Evolutionary conservation across 805 yeast genomes (phyloP), one percentile per base, ranked within the genome.

Genomic region (Wickerhamiella australiensis): DNA sequence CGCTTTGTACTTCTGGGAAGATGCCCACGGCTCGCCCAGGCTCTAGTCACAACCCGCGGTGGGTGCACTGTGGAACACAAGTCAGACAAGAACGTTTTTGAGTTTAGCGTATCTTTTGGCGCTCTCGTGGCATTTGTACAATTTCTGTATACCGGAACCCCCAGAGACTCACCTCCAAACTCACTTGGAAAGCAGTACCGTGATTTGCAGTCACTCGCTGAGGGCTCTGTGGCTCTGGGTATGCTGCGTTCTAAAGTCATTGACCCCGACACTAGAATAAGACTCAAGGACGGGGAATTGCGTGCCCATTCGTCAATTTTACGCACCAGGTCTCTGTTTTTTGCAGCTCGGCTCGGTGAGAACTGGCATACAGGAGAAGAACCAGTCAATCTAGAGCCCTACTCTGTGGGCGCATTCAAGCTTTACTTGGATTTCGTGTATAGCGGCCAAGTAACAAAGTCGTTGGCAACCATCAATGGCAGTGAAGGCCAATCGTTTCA

Each of bases 1-100:
- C 7, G 31, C 1, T 53, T 56, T 1, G 46, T 56, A 6, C 36
- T 57, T 12, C 48, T 42, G 11, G 59, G 55, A 12, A 48, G 60
- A 8, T 56, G 58, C 46, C 58, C 60, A 5, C 41, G 51, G 1
- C 40, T 57, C 3, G 42, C 46, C 18, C 41, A 42, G 4, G 15
- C 38, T 12, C 38, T 47, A 8, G 49, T 51, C 1, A 54, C 52
- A 0, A 50, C 44, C 4, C 56, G 56, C 2, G 44, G 46, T 1
- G 47, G 48, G 37, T 35, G 42, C 29, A 25, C 22, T 18, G 21
- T 42, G 26, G 20, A 26, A 22, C 37, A 8, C 6, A 9, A 15
- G 17, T n/a, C n/a, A n/a, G 18, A 13, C 47, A 42, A 17, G 3
- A 13, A 51, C 7, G 13, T 8, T 5, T 46, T 54, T 1, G 37